Percentiles rank a stretch among this genome's conserved stretches.
Evolutionary conservation across 176 grass and related monocot genomes (phyloP).

Genomic region (Cymbopogon citratus): DNA sequence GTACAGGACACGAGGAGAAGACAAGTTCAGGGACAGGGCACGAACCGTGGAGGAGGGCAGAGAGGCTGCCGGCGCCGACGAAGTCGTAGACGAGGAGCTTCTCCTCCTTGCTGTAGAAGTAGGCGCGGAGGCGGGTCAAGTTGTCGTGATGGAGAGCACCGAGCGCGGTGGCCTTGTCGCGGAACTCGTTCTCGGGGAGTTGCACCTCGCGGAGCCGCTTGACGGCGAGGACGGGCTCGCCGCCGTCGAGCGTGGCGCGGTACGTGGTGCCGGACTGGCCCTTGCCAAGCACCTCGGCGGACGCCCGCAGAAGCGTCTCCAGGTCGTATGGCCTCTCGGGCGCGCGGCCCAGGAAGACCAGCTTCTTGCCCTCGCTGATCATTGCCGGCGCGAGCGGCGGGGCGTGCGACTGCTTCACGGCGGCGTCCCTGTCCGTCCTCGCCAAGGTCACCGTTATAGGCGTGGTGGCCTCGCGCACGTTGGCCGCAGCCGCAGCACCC

Average conservation of each 20-base stretch:
- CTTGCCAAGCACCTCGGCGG: slow-evolving; percentile 75
- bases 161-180: slow-evolving; percentile 33
- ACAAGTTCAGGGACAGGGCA: not conserved
- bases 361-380: slow-evolving; percentile 40
- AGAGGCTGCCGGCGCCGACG: slow-evolving; percentile 65
- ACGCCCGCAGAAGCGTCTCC: slow-evolving; percentile 72
- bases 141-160: slow-evolving; percentile 41
- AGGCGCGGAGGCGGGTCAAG: slow-evolving; percentile 53
- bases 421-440: not conserved
- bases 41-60: slow-evolving; percentile 60
- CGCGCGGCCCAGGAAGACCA: slow-evolving; percentile 56
- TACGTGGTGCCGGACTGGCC: slow-evolving; percentile 65
- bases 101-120: slow-evolving; percentile 78
- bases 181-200: slow-evolving; percentile 60
- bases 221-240: slow-evolving; percentile 44
- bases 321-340: slow-evolving; percentile 67
- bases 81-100: slow-evolving; percentile 83
- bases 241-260: slow-evolving; percentile 72
- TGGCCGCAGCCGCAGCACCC: not conserved
- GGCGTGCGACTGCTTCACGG: slow-evolving; percentile 4
- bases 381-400: not conserved
- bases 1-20: not conserved
- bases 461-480: slow-evolving; percentile 8
- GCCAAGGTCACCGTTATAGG: slow-evolving; percentile 20
- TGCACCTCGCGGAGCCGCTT: slow-evolving; percentile 66